phyloP scores from a whole-genome alignment of 257 asterid species.

The Paraleonurus japonicus region DNA sequence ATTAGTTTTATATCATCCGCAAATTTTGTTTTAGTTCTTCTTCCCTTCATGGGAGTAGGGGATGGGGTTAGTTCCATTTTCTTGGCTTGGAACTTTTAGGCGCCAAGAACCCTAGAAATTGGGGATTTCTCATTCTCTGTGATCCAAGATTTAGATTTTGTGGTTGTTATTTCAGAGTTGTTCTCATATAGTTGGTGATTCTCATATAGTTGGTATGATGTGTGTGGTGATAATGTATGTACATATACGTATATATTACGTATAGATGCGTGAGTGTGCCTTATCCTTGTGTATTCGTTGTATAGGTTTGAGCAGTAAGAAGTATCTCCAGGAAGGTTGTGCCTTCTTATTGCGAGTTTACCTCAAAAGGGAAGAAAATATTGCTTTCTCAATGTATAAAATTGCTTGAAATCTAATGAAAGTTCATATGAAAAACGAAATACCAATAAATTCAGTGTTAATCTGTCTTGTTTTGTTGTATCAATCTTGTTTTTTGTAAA shows the following conservation, averaged over 20 bases:
- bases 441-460: background rate
- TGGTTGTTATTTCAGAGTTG: background rate
- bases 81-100: background rate
- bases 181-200: background rate
- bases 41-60: too few relatives aligned
- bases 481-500: background rate
- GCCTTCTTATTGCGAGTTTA: background rate
- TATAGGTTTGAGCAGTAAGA: slow-evolving; percentile 2
- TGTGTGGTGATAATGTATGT: background rate
- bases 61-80: background rate
- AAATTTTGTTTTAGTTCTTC: background rate
- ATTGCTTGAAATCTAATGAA: background rate
- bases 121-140: background rate
- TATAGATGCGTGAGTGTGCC: background rate
- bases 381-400: background rate
- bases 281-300: background rate
- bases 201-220: background rate
- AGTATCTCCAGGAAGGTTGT: background rate
- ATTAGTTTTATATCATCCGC: background rate
- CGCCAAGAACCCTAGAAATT: background rate
- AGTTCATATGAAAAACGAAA: background rate
- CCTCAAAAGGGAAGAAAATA: background rate
- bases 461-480: background rate
- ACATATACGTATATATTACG: background rate
- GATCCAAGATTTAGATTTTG: background rate